A percentile compares a stretch with the other conserved stretches of the same genome.
phyloP scores from a whole-genome alignment of 2,329 filamentous ascomycete genomes.

The Rhytidhysteron rufulum region DNA sequence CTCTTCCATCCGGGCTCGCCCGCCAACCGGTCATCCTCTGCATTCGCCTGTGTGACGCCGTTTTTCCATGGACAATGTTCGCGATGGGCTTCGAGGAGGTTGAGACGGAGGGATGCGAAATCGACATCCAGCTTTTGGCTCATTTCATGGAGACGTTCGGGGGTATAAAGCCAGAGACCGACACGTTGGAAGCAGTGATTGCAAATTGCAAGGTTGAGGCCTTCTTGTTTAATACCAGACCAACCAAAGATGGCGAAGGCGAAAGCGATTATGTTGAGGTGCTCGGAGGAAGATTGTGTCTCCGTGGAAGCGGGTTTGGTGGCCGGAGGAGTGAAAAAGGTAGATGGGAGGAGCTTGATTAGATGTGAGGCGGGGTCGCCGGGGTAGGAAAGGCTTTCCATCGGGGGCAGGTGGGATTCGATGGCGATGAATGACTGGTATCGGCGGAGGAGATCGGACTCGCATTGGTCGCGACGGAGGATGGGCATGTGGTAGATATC shows the following conservation, averaged over 20 bases:
- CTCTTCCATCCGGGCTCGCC: conserved; percentile 34
- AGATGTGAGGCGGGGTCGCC: conserved; percentile 22
- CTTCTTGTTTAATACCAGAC: conserved; percentile 53
- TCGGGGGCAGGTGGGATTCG: conserved; percentile 26
- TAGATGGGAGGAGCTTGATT: conserved; percentile 18
- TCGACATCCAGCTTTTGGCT: conserved; percentile 27
- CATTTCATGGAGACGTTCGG: conserved; percentile 28
- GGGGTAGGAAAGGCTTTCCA: conserved; percentile 30
- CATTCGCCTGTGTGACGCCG: conserved; percentile 27
- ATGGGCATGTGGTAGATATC: conserved; percentile 60
- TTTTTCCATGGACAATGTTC: conserved; percentile 42
- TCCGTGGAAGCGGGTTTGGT: conserved; percentile 7
- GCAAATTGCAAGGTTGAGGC: conserved; percentile 74
- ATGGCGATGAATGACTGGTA: conserved; percentile 37
- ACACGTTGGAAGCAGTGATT: conserved; percentile 82
- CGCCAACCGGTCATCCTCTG: conserved; percentile 24
- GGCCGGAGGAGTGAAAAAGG: conserved; percentile 15
- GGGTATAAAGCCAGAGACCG: conserved; percentile 83
- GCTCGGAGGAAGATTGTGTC: conserved; percentile 14
- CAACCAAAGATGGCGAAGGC: conserved; percentile 45
- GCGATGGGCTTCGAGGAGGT: conserved; percentile 35
- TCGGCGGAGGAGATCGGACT: conserved; percentile 35
- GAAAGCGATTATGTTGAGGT: conserved; percentile 23
- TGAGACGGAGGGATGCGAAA: conserved; percentile 27
- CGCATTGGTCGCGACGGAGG: conserved; percentile 33